Base-by-base conservation (phyloP, 2,329 filamentous ascomycete species). In the Cadophora sp. region DNA sequence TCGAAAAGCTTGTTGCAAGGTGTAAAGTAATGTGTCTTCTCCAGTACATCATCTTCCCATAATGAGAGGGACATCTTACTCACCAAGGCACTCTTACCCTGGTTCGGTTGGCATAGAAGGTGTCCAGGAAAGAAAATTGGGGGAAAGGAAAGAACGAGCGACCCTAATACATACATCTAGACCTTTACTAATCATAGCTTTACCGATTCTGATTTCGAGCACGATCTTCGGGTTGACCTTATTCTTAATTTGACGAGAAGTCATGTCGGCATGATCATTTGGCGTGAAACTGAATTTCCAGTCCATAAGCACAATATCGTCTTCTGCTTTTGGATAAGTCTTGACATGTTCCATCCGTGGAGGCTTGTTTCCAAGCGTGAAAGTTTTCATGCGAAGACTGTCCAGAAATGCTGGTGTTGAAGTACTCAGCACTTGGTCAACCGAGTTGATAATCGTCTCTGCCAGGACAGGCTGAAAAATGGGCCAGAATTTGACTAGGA, bases 221-320 rank as follows among this genome's bases (percentile, higher is more conserved):
- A 98, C 93, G 67, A 99, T 86, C 82, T 98, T 99, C 65, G 96
- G 96, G 78, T 99, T 98, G 80, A 98, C 88, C 84, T 97, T 97
- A 84, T 94, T 94, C 84, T 92, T 95, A 77, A 97, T 82, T 79
- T 99, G 96, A 69, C 91, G 89, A 1, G 91, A 85, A 1, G 96
- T 99, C 86, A 99, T 89, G 79, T 99, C 96, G 73, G 92, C 90
- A 2, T 88, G 92, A 79, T 99, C 97, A 73, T 96, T 98, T 40
- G 96, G 96, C 0, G 93, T 98, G 82, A 99, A 99, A 85, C 95
- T 98, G 81, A 99, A 99, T 77, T 97, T 97, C 96, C 96, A 99
- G 79, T 99, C 96, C 96, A 99, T 99, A 76, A 98, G 88, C 51
- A 99, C 93, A 68, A 94, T 90, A 77, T 99, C 96, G 71, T 97